phyloP scores from a whole-genome alignment of 805 yeast genomes.

The Komagataella phaffii region DNA sequence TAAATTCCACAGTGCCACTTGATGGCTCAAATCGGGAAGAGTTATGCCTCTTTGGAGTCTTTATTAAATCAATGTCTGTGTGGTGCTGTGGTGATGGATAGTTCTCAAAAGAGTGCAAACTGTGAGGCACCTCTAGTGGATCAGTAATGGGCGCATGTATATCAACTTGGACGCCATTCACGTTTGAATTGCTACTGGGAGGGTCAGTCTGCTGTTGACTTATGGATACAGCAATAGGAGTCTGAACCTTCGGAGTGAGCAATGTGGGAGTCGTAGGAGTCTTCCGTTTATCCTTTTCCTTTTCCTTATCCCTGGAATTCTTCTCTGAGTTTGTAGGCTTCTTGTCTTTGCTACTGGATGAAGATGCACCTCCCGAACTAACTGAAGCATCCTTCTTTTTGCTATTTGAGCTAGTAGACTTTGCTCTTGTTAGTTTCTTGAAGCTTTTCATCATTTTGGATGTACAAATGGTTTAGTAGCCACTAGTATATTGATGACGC shows the following conservation, averaged over 20 bases:
- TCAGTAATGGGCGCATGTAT: background rate
- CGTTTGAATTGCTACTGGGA: background rate
- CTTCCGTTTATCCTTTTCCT: constrained; percentile 21
- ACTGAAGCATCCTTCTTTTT: background rate
- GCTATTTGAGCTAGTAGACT: constrained; percentile 15
- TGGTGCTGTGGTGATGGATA: constrained; percentile 50
- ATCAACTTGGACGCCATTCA: background rate
- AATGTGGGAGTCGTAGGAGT: constrained; percentile 12
- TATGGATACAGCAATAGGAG: background rate
- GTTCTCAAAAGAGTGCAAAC: constrained; percentile 35
- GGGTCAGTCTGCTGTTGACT: background rate
- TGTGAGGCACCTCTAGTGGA: background rate
- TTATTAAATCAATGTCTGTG: constrained; percentile 66
- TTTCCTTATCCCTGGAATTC: constrained; percentile 26
- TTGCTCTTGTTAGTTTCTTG: constrained; percentile 32
- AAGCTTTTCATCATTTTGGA: constrained; percentile 61
- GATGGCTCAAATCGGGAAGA: constrained; percentile 85
- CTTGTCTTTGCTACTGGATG: constrained; percentile 13
- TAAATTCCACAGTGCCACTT: constrained; percentile 42
- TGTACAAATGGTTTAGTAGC: background rate
- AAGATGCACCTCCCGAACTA: constrained; percentile 2
- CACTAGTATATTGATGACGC: background rate
- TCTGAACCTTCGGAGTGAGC: background rate
- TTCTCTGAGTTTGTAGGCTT: constrained; percentile 5
- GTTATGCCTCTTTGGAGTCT: constrained; percentile 82